Evolutionary conservation across 1,139 yeast genomes (phyloP).

Genomic region (Entelexis paramagnoliae): DNA sequence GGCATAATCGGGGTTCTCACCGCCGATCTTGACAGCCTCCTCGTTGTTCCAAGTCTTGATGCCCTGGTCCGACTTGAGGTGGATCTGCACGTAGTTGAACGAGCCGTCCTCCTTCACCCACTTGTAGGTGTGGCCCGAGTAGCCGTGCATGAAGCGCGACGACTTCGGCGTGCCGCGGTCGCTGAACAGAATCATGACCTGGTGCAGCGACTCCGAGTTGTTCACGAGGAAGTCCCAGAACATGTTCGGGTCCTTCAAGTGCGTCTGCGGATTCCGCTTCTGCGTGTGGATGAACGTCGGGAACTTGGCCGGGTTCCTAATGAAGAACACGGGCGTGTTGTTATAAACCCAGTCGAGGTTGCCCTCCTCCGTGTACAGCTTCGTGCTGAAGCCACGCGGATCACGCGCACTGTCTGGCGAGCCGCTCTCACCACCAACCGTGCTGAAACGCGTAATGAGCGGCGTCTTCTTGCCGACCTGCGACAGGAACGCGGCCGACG

Average conservation of each 20-base stretch:
- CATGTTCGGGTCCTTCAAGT: slow-evolving; percentile 60
- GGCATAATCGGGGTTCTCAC: slow-evolving; percentile 53
- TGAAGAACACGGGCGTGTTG: slow-evolving; percentile 81
- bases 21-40: slow-evolving; percentile 48
- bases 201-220: slow-evolving; percentile 57
- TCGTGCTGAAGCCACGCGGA: slow-evolving; percentile 79
- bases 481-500: slow-evolving; percentile 60
- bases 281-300: slow-evolving; percentile 87
- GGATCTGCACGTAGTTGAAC: slow-evolving; percentile 58
- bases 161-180: slow-evolving; percentile 66
- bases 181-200: slow-evolving; percentile 51
- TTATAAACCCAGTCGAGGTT: slow-evolving; percentile 80
- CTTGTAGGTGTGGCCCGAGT: slow-evolving; percentile 68
- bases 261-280: slow-evolving; percentile 75
- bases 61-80: slow-evolving; percentile 53
- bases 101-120: slow-evolving; percentile 56
- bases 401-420: slow-evolving; percentile 82
- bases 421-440: slow-evolving; percentile 83
- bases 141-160: slow-evolving; percentile 59
- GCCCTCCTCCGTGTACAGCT: slow-evolving; percentile 81
- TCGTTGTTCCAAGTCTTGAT: slow-evolving; percentile 46
- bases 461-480: slow-evolving; percentile 68
- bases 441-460: slow-evolving; percentile 67
- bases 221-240: slow-evolving; percentile 61
- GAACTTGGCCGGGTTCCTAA: slow-evolving; percentile 79